Evolutionary conservation across 2,329 filamentous ascomycete genomes (phyloP), one percentile per base, ranked within the genome.

Genomic region (Xylariaceae sp.): DNA sequence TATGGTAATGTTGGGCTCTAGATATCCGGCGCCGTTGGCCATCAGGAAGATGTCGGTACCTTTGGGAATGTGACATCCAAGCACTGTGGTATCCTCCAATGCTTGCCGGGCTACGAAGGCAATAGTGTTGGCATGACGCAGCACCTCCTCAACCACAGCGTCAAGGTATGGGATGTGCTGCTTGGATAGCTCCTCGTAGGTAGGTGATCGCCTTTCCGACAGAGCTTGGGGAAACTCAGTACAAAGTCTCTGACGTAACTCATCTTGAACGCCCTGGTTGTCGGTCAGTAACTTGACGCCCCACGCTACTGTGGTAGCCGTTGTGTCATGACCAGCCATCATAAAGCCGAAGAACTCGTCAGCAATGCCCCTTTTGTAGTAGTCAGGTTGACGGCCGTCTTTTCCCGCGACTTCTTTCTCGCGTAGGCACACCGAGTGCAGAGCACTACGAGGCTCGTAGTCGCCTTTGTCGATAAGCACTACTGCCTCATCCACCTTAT

Each of bases 291-390:
- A 58, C 53, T 68, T 68, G 17, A 67, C 42, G 9, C 50, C 56
- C 65, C 64, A 66, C 2, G 59, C 51, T 11, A 64, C 39, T 1
- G 65, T 59, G 0, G 61, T 65, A n/a, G 58, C 59, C 0, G 60
- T 55, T 1, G 67, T 68, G 47, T 70, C 66, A 45, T 68, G 62
- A 3, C 65, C 66, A 0, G 63, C 67, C 35, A 65, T 38, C 42
- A 66, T 57, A 54, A 66, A 64, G 40, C 65, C 65, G 39, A 64
- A 64, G 52, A 66, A 58, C 53, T 61, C 58, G 49, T 63, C 64
- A 3, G 51, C 43, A 46, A 64, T 62, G 45, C 40, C 55, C 1
- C 53, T 61, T 44, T 49, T 51, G 30, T 52, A 47, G 45, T 62
- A 64, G 1, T 46, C 44, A 0, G 64, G 63, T 17, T n/a, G 7